Conservation (phyloP, 2,329 filamentous ascomycete species). For the Alternaria ethzedia region DNA sequence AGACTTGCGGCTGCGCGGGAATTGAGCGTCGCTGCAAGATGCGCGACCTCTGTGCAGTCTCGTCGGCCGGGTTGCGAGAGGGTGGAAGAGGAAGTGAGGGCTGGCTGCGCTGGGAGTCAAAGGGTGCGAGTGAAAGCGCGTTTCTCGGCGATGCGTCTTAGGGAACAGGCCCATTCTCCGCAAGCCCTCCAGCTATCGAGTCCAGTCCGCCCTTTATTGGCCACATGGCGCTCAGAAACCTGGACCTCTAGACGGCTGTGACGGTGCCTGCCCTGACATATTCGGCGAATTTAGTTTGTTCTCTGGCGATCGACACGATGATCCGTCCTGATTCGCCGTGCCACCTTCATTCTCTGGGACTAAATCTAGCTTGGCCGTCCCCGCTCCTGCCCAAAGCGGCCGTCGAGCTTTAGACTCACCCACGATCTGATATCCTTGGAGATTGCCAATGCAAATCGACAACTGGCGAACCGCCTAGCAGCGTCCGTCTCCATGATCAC, state of each 20-base stretch:
- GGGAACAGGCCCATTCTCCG: constrained; percentile 14
- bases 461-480: not conserved
- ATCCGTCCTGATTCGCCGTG: constrained; percentile 12
- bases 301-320: constrained; percentile 11
- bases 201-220: constrained; percentile 15
- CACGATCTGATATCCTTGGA: constrained; percentile 3
- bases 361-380: constrained; percentile 15
- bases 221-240: constrained; percentile 3
- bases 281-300: constrained; percentile 15
- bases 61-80: not conserved
- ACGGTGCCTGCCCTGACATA: constrained; percentile 21
- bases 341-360: not conserved
- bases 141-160: constrained; percentile 14
- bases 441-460: constrained; percentile 3
- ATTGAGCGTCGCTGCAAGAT: not conserved
- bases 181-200: constrained; percentile 1
- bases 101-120: constrained; percentile 7
- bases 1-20: not conserved
- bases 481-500: not conserved
- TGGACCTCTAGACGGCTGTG: constrained; percentile 15
- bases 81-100: not conserved
- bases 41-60: constrained; percentile 4
- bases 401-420: not conserved
- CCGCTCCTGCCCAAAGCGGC: constrained; percentile 27
- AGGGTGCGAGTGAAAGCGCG: constrained; percentile 8